Evolutionary conservation across 176 grass and related monocot genomes (phyloP).

Genomic region (Saccharum officinarum): DNA sequence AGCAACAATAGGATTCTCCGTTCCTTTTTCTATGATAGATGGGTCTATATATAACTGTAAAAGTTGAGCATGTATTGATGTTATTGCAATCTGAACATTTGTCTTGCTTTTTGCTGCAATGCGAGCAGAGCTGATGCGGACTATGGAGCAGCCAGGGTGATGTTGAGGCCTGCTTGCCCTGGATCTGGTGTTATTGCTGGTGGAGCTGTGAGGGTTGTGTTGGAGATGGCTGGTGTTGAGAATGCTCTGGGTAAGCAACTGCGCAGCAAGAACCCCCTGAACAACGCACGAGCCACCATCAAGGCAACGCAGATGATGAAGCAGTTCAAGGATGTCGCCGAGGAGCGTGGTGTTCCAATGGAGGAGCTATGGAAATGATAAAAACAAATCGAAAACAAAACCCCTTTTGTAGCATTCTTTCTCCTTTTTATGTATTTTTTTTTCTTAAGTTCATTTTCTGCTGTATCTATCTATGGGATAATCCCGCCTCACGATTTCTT

Average conservation of each 20-base stretch:
- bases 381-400: not conserved
- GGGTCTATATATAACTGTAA: not conserved
- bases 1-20: not conserved
- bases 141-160: slow-evolving; percentile 78
- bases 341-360: slow-evolving; percentile 73
- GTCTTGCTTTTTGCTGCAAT: slow-evolving; percentile 17
- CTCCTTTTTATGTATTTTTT: not conserved
- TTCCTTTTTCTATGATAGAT: not conserved
- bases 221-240: slow-evolving; percentile 88
- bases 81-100: slow-evolving; percentile 14
- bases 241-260: slow-evolving; percentile 93
- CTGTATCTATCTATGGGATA: slow-evolving; percentile 23
- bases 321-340: slow-evolving; percentile 61
- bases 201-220: slow-evolving; percentile 72
- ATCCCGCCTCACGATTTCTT: slow-evolving; percentile 15
- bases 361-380: slow-evolving; percentile 90
- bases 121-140: slow-evolving; percentile 64
- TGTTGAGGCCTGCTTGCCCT: slow-evolving; percentile 88
- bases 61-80: not conserved
- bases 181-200: slow-evolving; percentile 82
- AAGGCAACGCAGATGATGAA: slow-evolving; percentile 75
- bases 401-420: slow-evolving; percentile 5
- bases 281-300: slow-evolving; percentile 85
- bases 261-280: slow-evolving; percentile 74
- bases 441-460: slow-evolving; percentile 22